Conservation (phyloP, 176 grass and related monocot genomes). For the Rhynchospora pubera region DNA sequence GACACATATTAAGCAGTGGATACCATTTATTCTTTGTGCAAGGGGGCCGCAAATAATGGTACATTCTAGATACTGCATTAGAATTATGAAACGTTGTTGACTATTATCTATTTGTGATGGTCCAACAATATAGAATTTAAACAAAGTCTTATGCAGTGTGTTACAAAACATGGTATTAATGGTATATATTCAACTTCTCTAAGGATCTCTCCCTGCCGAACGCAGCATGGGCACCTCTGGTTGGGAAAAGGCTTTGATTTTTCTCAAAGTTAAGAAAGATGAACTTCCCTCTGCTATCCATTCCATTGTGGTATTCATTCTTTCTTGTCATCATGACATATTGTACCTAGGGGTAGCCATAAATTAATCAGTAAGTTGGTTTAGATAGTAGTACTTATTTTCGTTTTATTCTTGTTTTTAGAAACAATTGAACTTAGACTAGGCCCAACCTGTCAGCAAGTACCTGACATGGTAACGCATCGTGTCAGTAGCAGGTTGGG, state of each 20-base stretch:
- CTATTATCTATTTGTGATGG: conserved; percentile 21
- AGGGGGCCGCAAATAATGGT: neutral
- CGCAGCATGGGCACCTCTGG: conserved; percentile 89
- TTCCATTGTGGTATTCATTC: conserved; percentile 75
- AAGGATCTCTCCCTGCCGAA: conserved; percentile 99
- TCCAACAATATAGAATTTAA: conserved; percentile 8
- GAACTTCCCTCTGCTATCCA: conserved; percentile 80
- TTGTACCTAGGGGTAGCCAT: neutral
- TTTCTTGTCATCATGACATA: conserved; percentile 1
- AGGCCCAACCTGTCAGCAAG: neutral
- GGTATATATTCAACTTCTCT: conserved; percentile 85
- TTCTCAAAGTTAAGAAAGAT: conserved; percentile 80
- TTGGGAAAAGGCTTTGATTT: conserved; percentile 79
- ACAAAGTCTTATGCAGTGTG: conserved; percentile 15
- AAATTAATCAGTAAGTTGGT: neutral
- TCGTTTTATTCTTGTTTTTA: neutral
- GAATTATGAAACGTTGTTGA: neutral
- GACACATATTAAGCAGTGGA: neutral
- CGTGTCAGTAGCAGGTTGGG: neutral
- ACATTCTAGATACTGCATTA: neutral
- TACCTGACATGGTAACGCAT: neutral
- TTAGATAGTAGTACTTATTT: neutral
- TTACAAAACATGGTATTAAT: conserved; percentile 62
- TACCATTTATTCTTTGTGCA: conserved; percentile 10
- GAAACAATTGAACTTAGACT: neutral